Base-by-base conservation (phyloP, 805 yeast species). In the Monosporozyma unispora region DNA sequence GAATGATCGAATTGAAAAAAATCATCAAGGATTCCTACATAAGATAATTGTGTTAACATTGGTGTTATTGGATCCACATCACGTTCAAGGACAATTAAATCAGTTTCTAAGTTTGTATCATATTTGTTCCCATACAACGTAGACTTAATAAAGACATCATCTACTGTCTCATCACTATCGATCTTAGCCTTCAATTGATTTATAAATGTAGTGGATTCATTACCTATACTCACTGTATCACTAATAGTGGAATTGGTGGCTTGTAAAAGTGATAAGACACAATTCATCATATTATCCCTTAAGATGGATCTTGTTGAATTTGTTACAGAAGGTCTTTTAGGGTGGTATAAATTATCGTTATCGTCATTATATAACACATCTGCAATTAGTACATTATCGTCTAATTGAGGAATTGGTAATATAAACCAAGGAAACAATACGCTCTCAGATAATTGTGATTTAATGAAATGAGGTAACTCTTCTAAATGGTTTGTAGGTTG, bases 21-120 rank as follows among this genome's bases (percentile, higher is more conserved):
- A 57, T 90, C 96, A 62, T 86, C 90, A 19, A 89, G 70, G 14
- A 93, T 70, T 0, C 98, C 99, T 16, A 78, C 72, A 62, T 90
- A 91, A 2, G 88, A 85, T 57, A 90, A 67, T 58, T 90, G 97
- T 23, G 81, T 79, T 48, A 88, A 67, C 10, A 87, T 58, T 1
- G 88, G 82, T 1, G 95, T 79, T 4, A 85, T 64, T 41, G 78
- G 74, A 66, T 91, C 99, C 27, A 82, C 63, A 48, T 82, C 78
- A 45, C 99, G 71, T 60, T 91, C 98, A 19, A 91, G 60, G 1
- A 90, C 82, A 5, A 91, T 73, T 27, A 90, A 67, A 59, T 91
- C 95, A 47, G 81, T 76, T 51, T 81, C 82, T 44, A 76, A 69
- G 10, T 70, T 70, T 33, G 71, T 66, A 55, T 73, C 76, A 22